These are phyloP conservation scores for Orbilia brochopaga DNA, from an alignment of 2,329 filamentous ascomycete genomes.

Conservation along the genomic window DNA sequence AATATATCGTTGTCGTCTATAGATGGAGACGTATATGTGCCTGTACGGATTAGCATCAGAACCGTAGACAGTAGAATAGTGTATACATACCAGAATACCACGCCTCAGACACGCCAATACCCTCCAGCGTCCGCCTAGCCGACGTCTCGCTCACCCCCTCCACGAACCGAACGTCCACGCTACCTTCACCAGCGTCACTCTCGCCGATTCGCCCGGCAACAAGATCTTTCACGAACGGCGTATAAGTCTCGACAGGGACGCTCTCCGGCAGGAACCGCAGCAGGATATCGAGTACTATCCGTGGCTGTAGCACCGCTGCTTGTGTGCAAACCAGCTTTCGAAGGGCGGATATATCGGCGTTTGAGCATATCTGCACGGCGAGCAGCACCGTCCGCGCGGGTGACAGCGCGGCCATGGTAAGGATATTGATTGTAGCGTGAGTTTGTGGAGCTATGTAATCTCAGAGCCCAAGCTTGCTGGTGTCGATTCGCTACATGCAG, in stretches of 20 bases:
- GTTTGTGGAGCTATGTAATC: not conserved
- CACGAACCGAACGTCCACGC: constrained; percentile 43
- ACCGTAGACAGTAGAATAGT: too few relatives aligned
- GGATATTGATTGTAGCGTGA: not conserved
- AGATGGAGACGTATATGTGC: not conserved
- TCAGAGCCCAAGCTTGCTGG: too few relatives aligned
- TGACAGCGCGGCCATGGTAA: constrained; percentile 55
- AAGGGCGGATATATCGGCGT: constrained; percentile 69
- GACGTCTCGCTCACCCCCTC: constrained; percentile 46
- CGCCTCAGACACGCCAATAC: constrained; percentile 36
- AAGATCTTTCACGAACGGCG: constrained; percentile 44
- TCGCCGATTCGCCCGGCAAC: constrained; percentile 2
- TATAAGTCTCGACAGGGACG: constrained; percentile 38
- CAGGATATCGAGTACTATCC: constrained; percentile 73
- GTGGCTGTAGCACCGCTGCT: constrained; percentile 57
- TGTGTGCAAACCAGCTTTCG: constrained; percentile 62
- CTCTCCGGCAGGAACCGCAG: constrained; percentile 79
- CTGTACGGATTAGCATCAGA: not conserved
- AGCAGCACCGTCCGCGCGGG: constrained; percentile 74
- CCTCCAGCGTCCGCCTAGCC: constrained; percentile 44
- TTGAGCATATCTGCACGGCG: constrained; percentile 72
- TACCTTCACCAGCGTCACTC: not conserved
- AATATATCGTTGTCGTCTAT: constrained; percentile 16
- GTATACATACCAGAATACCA: constrained; percentile 2
- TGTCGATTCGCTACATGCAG: too few relatives aligned